Base-by-base conservation (phyloP, 352 stramenopile genomes). In the Peronosclerospora sorghi region DNA sequence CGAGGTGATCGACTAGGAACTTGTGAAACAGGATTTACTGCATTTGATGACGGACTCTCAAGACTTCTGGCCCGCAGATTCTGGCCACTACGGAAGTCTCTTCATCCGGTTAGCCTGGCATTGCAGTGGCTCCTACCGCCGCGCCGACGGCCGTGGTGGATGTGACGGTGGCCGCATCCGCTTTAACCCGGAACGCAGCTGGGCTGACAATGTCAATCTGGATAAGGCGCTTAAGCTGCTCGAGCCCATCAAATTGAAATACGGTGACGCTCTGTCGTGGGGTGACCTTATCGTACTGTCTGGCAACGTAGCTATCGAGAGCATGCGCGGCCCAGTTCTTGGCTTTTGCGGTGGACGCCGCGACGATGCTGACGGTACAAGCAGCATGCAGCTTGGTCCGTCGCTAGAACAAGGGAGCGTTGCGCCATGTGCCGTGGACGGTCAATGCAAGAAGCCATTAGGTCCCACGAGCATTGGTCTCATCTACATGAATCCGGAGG, bases 271-370 rank as follows among this genome's bases (percentile, higher is more conserved):
- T 0, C 76, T 97, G 18, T 83, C 68, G 8, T 97, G 96, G 68
- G 84, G 82, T 2, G 94, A 98, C 67, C 62, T 97, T 13, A 97
- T 92, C 51, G 95, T 91, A 5, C 77, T 97, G 19, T 86, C 87
- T n/a, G 90, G 86, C 14, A 66, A 81, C 27, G 67, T 90, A 24
- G 89, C 90, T 8, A 89, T 98, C 23, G 82, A 97, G 62, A 73
- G 94, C 51, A 84, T 93, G 48, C 91, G 90, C 15, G 93, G 93
- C 5, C 91, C 94, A 14, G 75, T 77, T 18, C 83, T 97, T 48
- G 65, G 64, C 17, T 97, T 92, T 62, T 68, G 64, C n/a, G 92
- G 90, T 41, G 89, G 89, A 36, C 68, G 94, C 15, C 62, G 56
- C 5, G 94, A 96, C 66, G 74, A 82, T 15, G 53, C 57, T 1